phyloP scores from a whole-genome alignment of 2,329 filamentous ascomycete species.

The Colletotrichum somersetense region DNA sequence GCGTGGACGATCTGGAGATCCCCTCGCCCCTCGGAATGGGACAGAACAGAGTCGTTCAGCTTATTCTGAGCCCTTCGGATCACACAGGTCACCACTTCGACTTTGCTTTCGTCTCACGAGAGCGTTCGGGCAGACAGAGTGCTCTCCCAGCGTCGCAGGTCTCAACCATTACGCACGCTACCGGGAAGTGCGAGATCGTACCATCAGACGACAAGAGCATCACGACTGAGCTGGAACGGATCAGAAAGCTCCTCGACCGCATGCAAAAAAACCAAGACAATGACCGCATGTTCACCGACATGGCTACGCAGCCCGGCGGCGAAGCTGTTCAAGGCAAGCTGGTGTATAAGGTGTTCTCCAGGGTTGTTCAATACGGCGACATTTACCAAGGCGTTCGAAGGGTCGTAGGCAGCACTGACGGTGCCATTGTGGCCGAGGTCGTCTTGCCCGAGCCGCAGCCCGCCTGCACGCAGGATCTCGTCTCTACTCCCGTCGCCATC shows the following conservation, averaged over 20 bases:
- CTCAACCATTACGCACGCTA: neutral
- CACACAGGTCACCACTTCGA: neutral
- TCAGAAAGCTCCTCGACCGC: neutral
- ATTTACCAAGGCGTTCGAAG: neutral
- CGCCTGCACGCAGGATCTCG: neutral
- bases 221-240: neutral
- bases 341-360: neutral
- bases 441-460: neutral
- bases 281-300: neutral
- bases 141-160: neutral
- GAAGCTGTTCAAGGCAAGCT: neutral
- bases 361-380: slow-evolving; percentile 3
- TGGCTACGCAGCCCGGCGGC: neutral
- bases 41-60: neutral
- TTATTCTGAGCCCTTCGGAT: neutral
- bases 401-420: neutral
- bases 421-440: neutral
- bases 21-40: neutral
- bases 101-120: neutral
- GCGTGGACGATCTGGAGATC: neutral
- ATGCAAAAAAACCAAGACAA: neutral
- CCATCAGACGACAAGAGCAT: neutral
- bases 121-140: no score
- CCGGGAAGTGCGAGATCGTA: neutral
- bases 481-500: slow-evolving; percentile 7